Conservation (phyloP, 1,284 basidiomycete species). For the Ceratorhiza oryzae-sativae region DNA sequence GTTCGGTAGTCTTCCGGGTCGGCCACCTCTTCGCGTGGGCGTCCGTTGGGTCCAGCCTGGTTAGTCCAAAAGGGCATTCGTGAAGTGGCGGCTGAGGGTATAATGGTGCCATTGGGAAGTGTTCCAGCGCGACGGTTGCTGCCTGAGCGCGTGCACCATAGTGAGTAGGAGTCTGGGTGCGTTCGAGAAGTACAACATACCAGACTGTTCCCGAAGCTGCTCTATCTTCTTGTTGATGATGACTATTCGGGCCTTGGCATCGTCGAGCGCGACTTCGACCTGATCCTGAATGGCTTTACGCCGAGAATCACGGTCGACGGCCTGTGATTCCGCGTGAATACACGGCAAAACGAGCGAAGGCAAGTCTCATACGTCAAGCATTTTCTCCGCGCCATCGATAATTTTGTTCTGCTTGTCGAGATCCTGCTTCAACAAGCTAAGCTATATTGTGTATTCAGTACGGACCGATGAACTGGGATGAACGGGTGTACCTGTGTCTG, state of each 20-base stretch:
- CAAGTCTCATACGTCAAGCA: conserved; percentile 70
- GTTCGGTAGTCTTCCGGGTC: conserved; percentile 35
- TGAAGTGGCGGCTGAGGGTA: conserved; percentile 51
- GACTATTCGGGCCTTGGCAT: conserved; percentile 75
- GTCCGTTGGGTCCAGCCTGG: conserved; percentile 45
- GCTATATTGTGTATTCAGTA: conserved; percentile 52
- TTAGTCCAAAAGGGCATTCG: conserved; percentile 53
- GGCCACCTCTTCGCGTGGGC: conserved; percentile 30
- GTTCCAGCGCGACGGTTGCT: conserved; percentile 32
- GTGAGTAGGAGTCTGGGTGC: background rate
- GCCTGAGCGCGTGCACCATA: conserved; percentile 28
- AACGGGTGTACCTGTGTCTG: conserved; percentile 54
- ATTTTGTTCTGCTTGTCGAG: conserved; percentile 77
- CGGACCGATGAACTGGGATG: conserved; percentile 12
- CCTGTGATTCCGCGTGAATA: conserved; percentile 19
- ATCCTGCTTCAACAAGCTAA: conserved; percentile 69
- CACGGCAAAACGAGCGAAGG: conserved; percentile 12
- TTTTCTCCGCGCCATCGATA: conserved; percentile 84
- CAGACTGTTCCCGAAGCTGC: conserved; percentile 56
- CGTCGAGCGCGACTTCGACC: conserved; percentile 78
- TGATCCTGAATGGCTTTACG: conserved; percentile 61
- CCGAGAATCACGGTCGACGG: conserved; percentile 42
- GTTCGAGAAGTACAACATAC: conserved; percentile 37
- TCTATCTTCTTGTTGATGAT: conserved; percentile 69
- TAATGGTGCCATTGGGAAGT: conserved; percentile 11